Percentiles rank a stretch among this genome's conserved stretches.
Evolutionary conservation across 208 protist genomes (phyloP).

Genomic region (Balamuthia mandrillaris): DNA sequence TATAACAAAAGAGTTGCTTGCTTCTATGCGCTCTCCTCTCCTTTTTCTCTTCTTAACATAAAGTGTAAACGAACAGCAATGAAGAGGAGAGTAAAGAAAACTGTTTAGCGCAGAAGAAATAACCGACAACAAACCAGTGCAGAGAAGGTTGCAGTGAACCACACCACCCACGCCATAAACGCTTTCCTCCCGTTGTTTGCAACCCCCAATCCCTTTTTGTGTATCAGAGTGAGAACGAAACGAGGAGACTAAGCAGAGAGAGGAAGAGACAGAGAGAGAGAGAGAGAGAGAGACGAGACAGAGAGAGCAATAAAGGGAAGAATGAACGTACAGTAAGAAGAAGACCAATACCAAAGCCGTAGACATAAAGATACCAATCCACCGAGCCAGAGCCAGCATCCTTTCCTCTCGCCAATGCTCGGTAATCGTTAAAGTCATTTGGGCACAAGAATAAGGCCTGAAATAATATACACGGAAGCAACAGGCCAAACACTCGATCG

Average conservation of each 20-base stretch:
- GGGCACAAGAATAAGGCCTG: background rate
- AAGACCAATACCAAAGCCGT: background rate
- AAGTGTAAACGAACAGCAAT: too few species aligned
- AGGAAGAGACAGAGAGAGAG: background rate
- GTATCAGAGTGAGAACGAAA: background rate
- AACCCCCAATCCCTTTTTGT: background rate
- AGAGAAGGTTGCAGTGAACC: constrained; percentile 2
- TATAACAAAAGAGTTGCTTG: too few species aligned
- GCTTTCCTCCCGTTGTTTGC: background rate
- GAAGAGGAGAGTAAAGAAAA: too few species aligned
- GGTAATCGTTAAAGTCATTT: background rate
- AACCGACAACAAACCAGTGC: background rate
- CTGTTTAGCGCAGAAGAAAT: too few species aligned
- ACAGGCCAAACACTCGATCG: constrained; percentile 54
- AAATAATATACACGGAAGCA: constrained; percentile 28
- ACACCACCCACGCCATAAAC: background rate
- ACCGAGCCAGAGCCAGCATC: background rate
- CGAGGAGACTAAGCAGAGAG: background rate
- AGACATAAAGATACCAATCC: background rate
- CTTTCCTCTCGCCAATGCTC: background rate
- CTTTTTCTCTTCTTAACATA: too few species aligned
- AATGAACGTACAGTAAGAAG: background rate
- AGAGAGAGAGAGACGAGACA: background rate
- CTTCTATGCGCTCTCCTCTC: too few species aligned
- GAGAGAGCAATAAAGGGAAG: background rate